These are phyloP conservation scores for Lomentospora prolificans DNA, from an alignment of 2,329 filamentous ascomycete genomes.

Conservation along the genomic window DNA sequence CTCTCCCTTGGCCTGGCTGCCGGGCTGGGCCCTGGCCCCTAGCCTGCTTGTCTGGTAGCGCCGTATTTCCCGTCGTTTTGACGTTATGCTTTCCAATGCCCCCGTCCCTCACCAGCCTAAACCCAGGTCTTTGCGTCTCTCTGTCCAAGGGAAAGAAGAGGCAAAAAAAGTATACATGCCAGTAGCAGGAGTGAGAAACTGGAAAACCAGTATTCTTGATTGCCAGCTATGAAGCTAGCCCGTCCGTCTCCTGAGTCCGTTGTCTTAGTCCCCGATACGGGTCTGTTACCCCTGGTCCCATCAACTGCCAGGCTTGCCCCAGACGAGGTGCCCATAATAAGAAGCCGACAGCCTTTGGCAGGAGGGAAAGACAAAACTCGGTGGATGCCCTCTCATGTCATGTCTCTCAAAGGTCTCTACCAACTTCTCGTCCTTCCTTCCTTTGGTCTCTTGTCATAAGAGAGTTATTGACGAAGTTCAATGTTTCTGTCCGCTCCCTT, in stretches of 20 bases:
- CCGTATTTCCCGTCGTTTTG: neutral
- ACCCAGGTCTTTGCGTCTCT: neutral
- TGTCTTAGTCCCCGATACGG: neutral
- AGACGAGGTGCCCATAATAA: no score
- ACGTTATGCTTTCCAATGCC: neutral
- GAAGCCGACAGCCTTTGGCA: no score
- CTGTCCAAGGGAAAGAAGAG: no score
- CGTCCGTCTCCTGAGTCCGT: neutral
- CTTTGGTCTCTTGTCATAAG: neutral
- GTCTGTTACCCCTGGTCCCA: neutral
- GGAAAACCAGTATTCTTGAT: neutral
- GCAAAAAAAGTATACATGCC: no score
- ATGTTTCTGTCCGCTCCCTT: neutral
- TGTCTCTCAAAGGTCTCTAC: slow-evolving; percentile 1
- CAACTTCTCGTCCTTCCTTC: neutral
- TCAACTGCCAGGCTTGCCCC: no score
- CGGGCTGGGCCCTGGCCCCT: neutral
- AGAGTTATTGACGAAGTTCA: neutral
- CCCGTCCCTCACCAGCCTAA: neutral
- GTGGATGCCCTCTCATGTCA: neutral
- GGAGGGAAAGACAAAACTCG: neutral
- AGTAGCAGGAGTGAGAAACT: no score
- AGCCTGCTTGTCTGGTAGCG: neutral
- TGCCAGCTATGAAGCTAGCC: neutral
- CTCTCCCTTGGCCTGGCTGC: neutral